A percentile compares a stretch with the other conserved stretches of the same genome.
Evolutionary conservation across 1,284 basidiomycete genomes (phyloP).

Genomic region (Chondrostereum purpureum): DNA sequence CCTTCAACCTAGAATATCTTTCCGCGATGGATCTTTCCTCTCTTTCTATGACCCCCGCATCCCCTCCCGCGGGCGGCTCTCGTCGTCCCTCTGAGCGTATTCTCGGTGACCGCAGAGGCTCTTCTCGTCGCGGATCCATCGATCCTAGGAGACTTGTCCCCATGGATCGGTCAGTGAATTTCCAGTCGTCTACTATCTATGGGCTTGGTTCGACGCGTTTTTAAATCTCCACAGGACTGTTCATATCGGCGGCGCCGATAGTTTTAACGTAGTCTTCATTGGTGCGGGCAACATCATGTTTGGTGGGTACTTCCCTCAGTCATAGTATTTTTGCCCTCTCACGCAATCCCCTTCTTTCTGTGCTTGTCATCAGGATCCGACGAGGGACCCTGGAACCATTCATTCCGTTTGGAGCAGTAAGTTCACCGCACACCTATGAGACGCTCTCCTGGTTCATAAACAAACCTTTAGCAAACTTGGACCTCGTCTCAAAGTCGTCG

Average conservation of each 20-base stretch:
- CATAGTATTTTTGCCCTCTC: constrained; percentile 8
- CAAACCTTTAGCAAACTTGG: constrained; percentile 86
- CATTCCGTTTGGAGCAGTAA: constrained; percentile 89
- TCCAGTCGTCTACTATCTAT: constrained; percentile 1
- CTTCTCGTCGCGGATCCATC: constrained; percentile 62
- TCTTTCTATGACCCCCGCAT: constrained; percentile 7
- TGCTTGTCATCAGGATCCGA: constrained; percentile 75
- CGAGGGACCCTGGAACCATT: constrained; percentile 91
- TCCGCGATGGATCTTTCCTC: constrained; percentile 3
- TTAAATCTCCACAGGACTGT: constrained; percentile 33
- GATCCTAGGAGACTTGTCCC: constrained; percentile 68
- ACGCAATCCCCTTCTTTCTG: constrained; percentile 4
- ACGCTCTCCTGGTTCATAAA: constrained; percentile 4
- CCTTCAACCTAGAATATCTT: neutral
- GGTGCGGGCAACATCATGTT: constrained; percentile 96
- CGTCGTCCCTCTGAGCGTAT: constrained; percentile 32
- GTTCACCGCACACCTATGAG: constrained; percentile 17
- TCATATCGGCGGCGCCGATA: constrained; percentile 51
- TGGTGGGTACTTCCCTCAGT: constrained; percentile 37
- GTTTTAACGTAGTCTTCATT: constrained; percentile 88
- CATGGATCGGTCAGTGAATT: constrained; percentile 69
- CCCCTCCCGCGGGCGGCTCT: constrained; percentile 18
- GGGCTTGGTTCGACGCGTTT: neutral
- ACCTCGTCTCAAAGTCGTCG: constrained; percentile 91
- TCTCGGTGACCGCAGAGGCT: constrained; percentile 34